These are phyloP conservation scores for Fusarium nurragi DNA, from an alignment of 2,329 filamentous ascomycete species.

Conservation along the genomic window DNA sequence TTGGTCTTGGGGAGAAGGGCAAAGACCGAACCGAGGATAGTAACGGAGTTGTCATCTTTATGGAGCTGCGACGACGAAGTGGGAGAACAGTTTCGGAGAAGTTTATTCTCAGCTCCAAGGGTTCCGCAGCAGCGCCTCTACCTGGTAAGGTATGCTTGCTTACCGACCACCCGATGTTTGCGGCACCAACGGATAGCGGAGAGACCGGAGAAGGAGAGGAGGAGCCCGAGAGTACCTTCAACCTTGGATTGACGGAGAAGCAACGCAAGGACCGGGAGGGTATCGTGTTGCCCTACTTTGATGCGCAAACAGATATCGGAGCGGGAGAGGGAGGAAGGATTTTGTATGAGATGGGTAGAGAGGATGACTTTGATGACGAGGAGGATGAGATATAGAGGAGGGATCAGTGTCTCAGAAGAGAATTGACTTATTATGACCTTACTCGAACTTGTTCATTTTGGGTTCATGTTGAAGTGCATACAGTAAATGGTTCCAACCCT, in stretches of 20 bases:
- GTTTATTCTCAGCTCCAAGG: constrained; percentile 60
- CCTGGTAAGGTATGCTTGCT: constrained; percentile 65
- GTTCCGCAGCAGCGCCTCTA: constrained; percentile 11
- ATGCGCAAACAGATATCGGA: constrained; percentile 85
- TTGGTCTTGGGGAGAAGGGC: constrained; percentile 68
- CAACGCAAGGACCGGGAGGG: constrained; percentile 87
- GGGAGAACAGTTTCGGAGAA: constrained; percentile 79
- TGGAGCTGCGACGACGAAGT: constrained; percentile 87
- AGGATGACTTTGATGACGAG: constrained; percentile 97
- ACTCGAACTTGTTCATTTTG: neutral
- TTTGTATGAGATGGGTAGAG: constrained; percentile 93
- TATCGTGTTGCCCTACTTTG: constrained; percentile 94
- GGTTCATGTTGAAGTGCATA: neutral
- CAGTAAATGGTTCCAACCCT: neutral
- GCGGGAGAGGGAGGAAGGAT: constrained; percentile 90
- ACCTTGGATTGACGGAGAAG: constrained; percentile 87
- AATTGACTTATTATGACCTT: constrained; percentile 3
- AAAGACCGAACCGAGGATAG: constrained; percentile 51
- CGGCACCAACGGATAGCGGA: constrained; percentile 51
- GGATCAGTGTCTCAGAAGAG: neutral
- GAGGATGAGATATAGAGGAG: constrained; percentile 81
- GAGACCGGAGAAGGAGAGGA: constrained; percentile 57
- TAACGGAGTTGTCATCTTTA: constrained; percentile 74
- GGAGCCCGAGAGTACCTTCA: constrained; percentile 80
- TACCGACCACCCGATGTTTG: constrained; percentile 79